Percentiles rank a stretch among this genome's conserved stretches.
These are phyloP conservation scores for Aureobasidium sp. DNA, from an alignment of 2,329 filamentous ascomycete species.

Conservation along the genomic window DNA sequence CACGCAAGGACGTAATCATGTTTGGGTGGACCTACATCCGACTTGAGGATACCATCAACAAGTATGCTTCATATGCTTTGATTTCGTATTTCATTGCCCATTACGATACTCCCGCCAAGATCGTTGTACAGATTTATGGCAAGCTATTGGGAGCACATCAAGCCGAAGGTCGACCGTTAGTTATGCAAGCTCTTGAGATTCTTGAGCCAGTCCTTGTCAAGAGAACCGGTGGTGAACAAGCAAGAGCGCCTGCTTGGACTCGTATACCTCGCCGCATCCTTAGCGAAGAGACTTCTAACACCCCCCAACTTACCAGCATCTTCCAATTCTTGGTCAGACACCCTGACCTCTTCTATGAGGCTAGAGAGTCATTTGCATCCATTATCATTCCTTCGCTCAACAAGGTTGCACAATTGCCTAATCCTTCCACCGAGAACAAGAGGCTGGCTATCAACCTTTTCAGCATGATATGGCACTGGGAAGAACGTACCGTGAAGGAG, in stretches of 20 bases:
- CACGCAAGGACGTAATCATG: constrained; percentile 96
- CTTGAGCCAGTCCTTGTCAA: constrained; percentile 91
- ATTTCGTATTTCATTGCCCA: constrained; percentile 97
- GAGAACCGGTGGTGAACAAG: constrained; percentile 59
- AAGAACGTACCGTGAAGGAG: constrained; percentile 69
- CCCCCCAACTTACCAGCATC: constrained; percentile 93
- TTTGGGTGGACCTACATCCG: constrained; percentile 98
- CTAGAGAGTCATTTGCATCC: constrained; percentile 80
- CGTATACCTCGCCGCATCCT: constrained; percentile 83
- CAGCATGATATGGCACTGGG: constrained; percentile 86
- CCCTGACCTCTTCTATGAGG: constrained; percentile 88
- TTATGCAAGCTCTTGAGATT: constrained; percentile 89
- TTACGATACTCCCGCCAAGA: constrained; percentile 93
- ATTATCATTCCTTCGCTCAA: constrained; percentile 81
- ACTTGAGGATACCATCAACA: constrained; percentile 98
- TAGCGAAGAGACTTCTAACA: constrained; percentile 87
- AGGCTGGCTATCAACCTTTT: constrained; percentile 87
- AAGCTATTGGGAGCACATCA: constrained; percentile 87
- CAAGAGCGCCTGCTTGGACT: constrained; percentile 75
- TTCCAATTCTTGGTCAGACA: constrained; percentile 95
- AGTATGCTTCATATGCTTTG: constrained; percentile 93
- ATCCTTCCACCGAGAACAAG: constrained; percentile 82
- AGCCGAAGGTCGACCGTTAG: constrained; percentile 83
- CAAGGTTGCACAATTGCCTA: constrained; percentile 78
- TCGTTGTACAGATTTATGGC: constrained; percentile 90